Evolutionary conservation across 179 eudicot species (phyloP), one percentile per base, ranked within the genome.

Genomic region (Silene noctiflora): DNA sequence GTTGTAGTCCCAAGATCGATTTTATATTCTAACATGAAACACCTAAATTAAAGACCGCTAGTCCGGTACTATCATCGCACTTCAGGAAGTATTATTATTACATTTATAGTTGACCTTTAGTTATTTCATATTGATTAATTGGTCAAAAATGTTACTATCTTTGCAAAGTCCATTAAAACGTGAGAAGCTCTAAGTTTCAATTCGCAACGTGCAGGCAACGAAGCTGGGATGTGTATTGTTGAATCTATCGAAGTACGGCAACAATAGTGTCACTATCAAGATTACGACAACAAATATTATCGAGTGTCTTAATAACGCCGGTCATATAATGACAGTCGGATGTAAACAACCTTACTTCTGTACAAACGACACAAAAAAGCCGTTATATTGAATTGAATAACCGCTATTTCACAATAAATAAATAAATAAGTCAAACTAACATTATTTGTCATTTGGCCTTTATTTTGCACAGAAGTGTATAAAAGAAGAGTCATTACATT

Each of bases 191-290:
- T 67, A 81, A 35, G 80, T 73, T 67, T 31, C 11, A 29, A 58
- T 67, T 42, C 55, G 33, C 59, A 31, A 73, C 83, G 77, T 81
- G 80, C 73, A 67, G 16, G 71, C 83, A 42, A 80, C 66, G 53
- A 39, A 39, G 42, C 62, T 73, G 56, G 10, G 25, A 7, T 42
- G 48, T 8, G 12, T 42, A 8, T 0, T 42, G 48, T 9, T 9
- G 12, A 42, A 42, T 27, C 29, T 27, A 8, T 42, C 48, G 7
- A 8, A 13, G 5, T 27, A 20, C n/a, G 69, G 31, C 14, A 39
- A 71, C 27, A 1, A 42, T 42, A 66, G 7, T 64, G 77, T 72
- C 83, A 31, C 61, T 48, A 24, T 77, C 77, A 44, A 27, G 35
- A 39, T 17, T 33, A 13, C 10, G 48, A 9, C 10, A 42, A 42